These are phyloP conservation scores for Tilletia indica DNA, from an alignment of 1,284 basidiomycete species.

Conservation along the genomic window DNA sequence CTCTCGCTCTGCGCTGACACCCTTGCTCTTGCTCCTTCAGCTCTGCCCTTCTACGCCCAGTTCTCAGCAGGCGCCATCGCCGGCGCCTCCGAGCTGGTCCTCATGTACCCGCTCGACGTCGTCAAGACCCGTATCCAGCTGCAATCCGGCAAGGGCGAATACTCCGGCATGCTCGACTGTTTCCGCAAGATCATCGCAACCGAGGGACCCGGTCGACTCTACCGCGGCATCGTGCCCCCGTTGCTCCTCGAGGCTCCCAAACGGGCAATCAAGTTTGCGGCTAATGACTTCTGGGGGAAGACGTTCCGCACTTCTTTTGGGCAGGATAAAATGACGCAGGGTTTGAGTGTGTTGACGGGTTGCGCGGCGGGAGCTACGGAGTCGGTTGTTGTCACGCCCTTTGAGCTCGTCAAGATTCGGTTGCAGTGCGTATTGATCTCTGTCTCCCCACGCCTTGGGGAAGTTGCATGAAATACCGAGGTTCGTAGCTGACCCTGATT, in stretches of 20 bases:
- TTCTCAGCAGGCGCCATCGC: conserved; percentile 88
- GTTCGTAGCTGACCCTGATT: background rate
- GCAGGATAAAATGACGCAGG: conserved; percentile 79
- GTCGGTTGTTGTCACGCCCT: conserved; percentile 83
- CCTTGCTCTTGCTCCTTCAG: conserved; percentile 16
- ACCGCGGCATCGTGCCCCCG: conserved; percentile 90
- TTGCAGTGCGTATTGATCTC: conserved; percentile 70
- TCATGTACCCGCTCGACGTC: conserved; percentile 75
- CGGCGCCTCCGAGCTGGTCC: conserved; percentile 78
- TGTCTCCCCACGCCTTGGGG: too few species aligned
- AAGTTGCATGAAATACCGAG: background rate
- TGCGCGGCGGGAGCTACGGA: conserved; percentile 93
- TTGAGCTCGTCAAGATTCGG: conserved; percentile 93
- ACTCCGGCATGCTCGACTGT: conserved; percentile 72
- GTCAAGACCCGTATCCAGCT: conserved; percentile 97
- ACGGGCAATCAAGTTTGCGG: conserved; percentile 86
- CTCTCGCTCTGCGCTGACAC: background rate
- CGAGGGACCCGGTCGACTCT: conserved; percentile 80
- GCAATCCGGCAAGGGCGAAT: conserved; percentile 65
- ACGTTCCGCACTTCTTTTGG: conserved; percentile 61
- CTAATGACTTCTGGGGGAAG: conserved; percentile 69
- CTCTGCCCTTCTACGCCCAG: conserved; percentile 77
- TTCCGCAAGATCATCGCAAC: conserved; percentile 73
- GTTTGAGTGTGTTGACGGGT: conserved; percentile 82
- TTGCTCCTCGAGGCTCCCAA: conserved; percentile 95